Evolutionary conservation across 2,329 filamentous ascomycete genomes (phyloP).

Genomic region (Fusarium nodosum): DNA sequence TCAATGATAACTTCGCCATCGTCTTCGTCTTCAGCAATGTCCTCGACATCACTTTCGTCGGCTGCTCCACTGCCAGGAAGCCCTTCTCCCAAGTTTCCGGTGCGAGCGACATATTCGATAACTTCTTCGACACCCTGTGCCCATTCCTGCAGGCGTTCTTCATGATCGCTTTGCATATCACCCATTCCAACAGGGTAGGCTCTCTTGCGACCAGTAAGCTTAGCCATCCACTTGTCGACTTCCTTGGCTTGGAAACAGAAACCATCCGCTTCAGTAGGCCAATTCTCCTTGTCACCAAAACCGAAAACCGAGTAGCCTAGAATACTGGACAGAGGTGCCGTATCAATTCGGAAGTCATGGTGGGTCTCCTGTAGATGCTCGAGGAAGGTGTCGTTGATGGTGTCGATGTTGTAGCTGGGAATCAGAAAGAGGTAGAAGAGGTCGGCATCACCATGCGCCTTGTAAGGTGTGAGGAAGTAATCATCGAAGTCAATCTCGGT

Average conservation of each 20-base stretch:
- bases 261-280: slow-evolving; percentile 90
- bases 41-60: slow-evolving; percentile 86
- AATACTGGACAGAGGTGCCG: slow-evolving; percentile 80
- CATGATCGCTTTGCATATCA: slow-evolving; percentile 82
- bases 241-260: slow-evolving; percentile 95
- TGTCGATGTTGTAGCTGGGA: slow-evolving; percentile 96
- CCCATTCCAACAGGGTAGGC: slow-evolving; percentile 91
- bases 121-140: slow-evolving; percentile 78
- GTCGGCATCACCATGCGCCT: slow-evolving; percentile 66
- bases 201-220: slow-evolving; percentile 85
- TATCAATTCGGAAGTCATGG: slow-evolving; percentile 96
- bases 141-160: slow-evolving; percentile 81
- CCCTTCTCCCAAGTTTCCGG: slow-evolving; percentile 71
- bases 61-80: slow-evolving; percentile 86
- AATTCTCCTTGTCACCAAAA: slow-evolving; percentile 90
- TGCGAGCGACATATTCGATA: slow-evolving; percentile 72
- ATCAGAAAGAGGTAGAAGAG: slow-evolving; percentile 88
- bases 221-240: slow-evolving; percentile 97
- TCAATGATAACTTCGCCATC: slow-evolving; percentile 65
- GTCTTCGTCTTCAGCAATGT: slow-evolving; percentile 70
- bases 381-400: slow-evolving; percentile 87
- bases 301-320: slow-evolving; percentile 95
- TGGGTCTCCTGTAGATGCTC: slow-evolving; percentile 92
- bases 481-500: slow-evolving; percentile 93
- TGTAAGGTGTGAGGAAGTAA: slow-evolving; percentile 85